Conservation (phyloP, 2,329 filamentous ascomycete genomes). For the Plenodomus biglobosus region DNA sequence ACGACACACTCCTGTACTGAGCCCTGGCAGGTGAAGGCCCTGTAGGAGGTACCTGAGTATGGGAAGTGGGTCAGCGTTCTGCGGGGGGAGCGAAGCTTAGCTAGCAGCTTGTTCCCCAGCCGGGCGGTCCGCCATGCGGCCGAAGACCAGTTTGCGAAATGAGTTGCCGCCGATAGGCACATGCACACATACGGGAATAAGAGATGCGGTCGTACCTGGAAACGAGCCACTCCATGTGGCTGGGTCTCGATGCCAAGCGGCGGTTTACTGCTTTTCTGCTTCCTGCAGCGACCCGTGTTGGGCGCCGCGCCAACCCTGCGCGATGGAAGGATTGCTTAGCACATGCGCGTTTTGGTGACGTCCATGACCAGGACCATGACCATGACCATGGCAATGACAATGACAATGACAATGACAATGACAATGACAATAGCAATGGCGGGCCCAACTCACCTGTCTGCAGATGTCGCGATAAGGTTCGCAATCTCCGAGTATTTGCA, state of each 20-base stretch:
- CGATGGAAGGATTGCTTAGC: conserved; percentile 32
- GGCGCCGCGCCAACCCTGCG: conserved; percentile 31
- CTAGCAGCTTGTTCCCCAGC: no score
- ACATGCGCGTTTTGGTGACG: no score
- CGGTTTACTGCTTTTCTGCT: conserved; percentile 31
- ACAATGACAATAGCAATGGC: not conserved
- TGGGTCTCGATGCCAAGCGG: conserved; percentile 28
- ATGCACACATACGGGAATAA: conserved; percentile 22
- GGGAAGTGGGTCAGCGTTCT: conserved; percentile 15
- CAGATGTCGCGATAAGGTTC: conserved; percentile 61
- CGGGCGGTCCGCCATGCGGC: conserved; percentile 4
- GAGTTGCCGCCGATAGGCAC: conserved; percentile 6
- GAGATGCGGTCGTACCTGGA: conserved; percentile 27
- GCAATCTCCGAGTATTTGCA: conserved; percentile 77
- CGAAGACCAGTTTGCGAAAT: conserved; percentile 15
- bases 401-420: no score
- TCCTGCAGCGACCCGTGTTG: conserved; percentile 28
- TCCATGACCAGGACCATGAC: not conserved
- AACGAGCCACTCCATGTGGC: conserved; percentile 22
- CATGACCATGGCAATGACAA: not conserved
- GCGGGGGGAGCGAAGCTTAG: not conserved
- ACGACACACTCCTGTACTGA: conserved; percentile 37
- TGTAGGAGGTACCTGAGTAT: conserved; percentile 31
- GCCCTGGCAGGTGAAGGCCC: conserved; percentile 28
- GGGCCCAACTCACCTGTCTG: conserved; percentile 57